Base-by-base conservation (phyloP, 1,284 basidiomycete genomes). In the Athelia sp. region DNA sequence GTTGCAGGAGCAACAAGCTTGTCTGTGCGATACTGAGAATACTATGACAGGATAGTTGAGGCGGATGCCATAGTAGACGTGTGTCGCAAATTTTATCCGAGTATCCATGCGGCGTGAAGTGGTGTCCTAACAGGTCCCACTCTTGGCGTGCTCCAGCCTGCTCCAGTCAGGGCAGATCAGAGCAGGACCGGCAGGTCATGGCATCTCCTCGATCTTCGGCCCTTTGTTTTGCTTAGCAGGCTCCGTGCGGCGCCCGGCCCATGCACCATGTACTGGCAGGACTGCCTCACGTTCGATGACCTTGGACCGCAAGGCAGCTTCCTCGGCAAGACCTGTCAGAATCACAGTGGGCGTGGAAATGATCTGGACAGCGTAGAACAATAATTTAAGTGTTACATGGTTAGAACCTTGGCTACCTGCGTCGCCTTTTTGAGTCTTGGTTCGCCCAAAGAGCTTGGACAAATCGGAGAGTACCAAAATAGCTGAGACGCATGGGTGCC, bases 321-420 rank as follows among this genome's bases (percentile, higher is more conserved):
- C 77, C 43, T 73, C 66, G 10, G 71, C 65, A 42, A 84, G 57
- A 11, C 62, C 62, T 31, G 64, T 62, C 32, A 82, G 57, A 47
- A 75, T 58, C 2, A 50, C 49, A 14, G 69, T 58, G 1, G 79
- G 74, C 15, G 68, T 73, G 1, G 71, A 68, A 15, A 75, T 45
- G 13, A 78, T 59, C 47, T 81, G 73, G 1, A 74, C 79, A 3
- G 74, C 76, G 56, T 85, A 86, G 60, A 81, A 86, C 38, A 70
- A 63, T 46, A 79, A 61, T 68, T 81, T 85, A 54, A 73, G 77
- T 21, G 67, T 64, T 51, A 74, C 67, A 54, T 74, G 75, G 56
- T 68, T 40, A 47, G 54, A 43, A 47, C 24, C 45, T 55, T 46
- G 17, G 22, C 45, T 36, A 18, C 23, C 43, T 10, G 29, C 19